phyloP scores from a whole-genome alignment of 495 filamentous ascomycete genomes.

The Amniculicola lignicola region DNA sequence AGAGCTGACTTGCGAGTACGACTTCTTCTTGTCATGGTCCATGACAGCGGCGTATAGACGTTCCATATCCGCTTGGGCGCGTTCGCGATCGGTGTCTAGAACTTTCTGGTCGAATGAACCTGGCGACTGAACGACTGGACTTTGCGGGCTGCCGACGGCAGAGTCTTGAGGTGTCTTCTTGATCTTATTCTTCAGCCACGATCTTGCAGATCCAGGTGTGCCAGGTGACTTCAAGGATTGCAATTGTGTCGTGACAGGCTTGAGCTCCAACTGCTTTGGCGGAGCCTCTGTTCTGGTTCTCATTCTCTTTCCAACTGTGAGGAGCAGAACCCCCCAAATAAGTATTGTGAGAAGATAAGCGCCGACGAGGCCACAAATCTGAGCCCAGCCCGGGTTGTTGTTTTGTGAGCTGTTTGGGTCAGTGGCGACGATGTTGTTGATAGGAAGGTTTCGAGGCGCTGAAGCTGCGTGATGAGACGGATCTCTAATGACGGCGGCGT shows the following conservation, averaged over 20 bases:
- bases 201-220: conserved; percentile 42
- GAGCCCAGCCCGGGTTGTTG: conserved; percentile 61
- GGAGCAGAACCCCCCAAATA: conserved; percentile 61
- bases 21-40: conserved; percentile 64
- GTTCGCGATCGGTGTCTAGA: conserved; percentile 65
- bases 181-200: conserved; percentile 42
- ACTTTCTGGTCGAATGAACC: conserved; percentile 70
- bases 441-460: conserved; percentile 39
- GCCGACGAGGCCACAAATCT: conserved; percentile 75
- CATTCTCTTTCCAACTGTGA: conserved; percentile 61
- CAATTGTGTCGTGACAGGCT: conserved; percentile 61
- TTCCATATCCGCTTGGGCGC: conserved; percentile 76
- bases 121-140: conserved; percentile 46
- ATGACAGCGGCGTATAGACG: conserved; percentile 87
- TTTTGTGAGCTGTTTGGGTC: conserved; percentile 58
- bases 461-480: neutral
- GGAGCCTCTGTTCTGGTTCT: conserved; percentile 53
- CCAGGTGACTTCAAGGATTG: conserved; percentile 36
- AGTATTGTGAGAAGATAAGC: conserved; percentile 73
- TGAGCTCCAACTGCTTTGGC: conserved; percentile 48
- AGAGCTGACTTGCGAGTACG: conserved; percentile 13
- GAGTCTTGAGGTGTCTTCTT: conserved; percentile 38
- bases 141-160: conserved; percentile 38
- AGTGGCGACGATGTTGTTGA: conserved; percentile 49
- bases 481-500: conserved; percentile 11